phyloP scores from a whole-genome alignment of 768 basidiomycete species.

The Dacryopinax spathularia region DNA sequence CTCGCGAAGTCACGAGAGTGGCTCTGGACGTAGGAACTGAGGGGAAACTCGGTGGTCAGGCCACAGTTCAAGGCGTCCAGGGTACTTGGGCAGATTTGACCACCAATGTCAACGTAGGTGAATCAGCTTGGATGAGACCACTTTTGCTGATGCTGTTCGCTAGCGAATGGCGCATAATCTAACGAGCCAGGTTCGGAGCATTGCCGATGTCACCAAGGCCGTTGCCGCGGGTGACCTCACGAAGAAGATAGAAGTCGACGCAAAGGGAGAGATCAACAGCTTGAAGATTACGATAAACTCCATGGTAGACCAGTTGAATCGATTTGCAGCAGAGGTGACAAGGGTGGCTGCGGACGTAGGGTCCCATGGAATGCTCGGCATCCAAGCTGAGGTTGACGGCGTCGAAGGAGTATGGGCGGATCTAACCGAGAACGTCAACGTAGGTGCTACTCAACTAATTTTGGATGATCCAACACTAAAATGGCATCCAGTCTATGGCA shows the following conservation, averaged over 20 bases:
- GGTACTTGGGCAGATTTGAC: slow-evolving; percentile 29
- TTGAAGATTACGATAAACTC: slow-evolving; percentile 66
- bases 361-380: slow-evolving; percentile 83
- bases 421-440: slow-evolving; percentile 67
- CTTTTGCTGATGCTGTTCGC: too few species aligned
- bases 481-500: too few species aligned
- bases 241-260: slow-evolving; percentile 78
- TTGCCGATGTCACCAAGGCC: slow-evolving; percentile 65
- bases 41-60: slow-evolving; percentile 18
- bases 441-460: slow-evolving; percentile 39
- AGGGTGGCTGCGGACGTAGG: slow-evolving; percentile 89
- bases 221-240: slow-evolving; percentile 71
- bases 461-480: too few species aligned
- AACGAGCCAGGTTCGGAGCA: slow-evolving; percentile 78
- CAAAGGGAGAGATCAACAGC: slow-evolving; percentile 86
- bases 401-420: slow-evolving; percentile 19
- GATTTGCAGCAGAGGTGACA: slow-evolving; percentile 53
- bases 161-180: slow-evolving; percentile 84
- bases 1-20: slow-evolving; percentile 21
- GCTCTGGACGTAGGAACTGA: slow-evolving; percentile 34
- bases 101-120: slow-evolving; percentile 29
- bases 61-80: slow-evolving; percentile 27
- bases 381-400: slow-evolving; percentile 44
- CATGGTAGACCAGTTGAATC: slow-evolving; percentile 61
- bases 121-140: slow-evolving; percentile 25